Evolutionary conservation across 352 stramenopile genomes (phyloP).

Genomic region (Globisporangium echinulatum): DNA sequence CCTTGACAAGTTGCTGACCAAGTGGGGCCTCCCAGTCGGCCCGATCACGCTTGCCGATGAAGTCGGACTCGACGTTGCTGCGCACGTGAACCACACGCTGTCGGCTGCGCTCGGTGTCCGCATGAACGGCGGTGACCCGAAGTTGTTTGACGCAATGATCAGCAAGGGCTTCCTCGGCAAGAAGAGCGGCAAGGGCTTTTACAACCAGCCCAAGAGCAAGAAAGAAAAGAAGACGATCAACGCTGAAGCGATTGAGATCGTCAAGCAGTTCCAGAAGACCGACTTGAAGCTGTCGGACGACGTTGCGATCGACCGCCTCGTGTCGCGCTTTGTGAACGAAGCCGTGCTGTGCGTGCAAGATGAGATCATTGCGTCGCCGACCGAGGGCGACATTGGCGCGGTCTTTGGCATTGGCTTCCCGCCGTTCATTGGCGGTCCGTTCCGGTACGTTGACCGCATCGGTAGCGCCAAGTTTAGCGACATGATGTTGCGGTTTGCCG

Average conservation of each 20-base stretch:
- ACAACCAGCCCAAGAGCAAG: constrained; percentile 90
- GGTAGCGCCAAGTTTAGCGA: constrained; percentile 93
- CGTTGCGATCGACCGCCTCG: constrained; percentile 90
- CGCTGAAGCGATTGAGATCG: constrained; percentile 73
- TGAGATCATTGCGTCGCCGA: constrained; percentile 95
- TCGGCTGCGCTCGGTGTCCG: constrained; percentile 92
- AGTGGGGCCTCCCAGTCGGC: constrained; percentile 96
- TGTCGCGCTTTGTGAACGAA: constrained; percentile 97
- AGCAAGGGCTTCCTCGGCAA: constrained; percentile 93
- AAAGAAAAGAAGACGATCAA: constrained; percentile 91
- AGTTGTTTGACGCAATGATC: constrained; percentile 95
- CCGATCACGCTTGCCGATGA: constrained; percentile 96
- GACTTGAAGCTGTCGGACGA: constrained; percentile 78
- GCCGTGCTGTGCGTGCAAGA: constrained; percentile 96
- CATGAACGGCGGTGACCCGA: constrained; percentile 91
- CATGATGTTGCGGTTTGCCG: constrained; percentile 94
- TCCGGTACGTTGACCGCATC: constrained; percentile 94
- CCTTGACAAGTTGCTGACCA: constrained; percentile 93
- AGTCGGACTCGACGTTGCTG: constrained; percentile 96
- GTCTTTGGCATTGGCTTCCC: constrained; percentile 98
- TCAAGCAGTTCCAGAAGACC: constrained; percentile 76
- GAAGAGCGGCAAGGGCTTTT: constrained; percentile 98
- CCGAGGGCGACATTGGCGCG: constrained; percentile 97
- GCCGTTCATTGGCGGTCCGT: constrained; percentile 96
- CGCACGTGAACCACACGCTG: constrained; percentile 92